phyloP scores from a whole-genome alignment of 2,329 filamentous ascomycete species.

The Hawksworthiomyces lignivorus region DNA sequence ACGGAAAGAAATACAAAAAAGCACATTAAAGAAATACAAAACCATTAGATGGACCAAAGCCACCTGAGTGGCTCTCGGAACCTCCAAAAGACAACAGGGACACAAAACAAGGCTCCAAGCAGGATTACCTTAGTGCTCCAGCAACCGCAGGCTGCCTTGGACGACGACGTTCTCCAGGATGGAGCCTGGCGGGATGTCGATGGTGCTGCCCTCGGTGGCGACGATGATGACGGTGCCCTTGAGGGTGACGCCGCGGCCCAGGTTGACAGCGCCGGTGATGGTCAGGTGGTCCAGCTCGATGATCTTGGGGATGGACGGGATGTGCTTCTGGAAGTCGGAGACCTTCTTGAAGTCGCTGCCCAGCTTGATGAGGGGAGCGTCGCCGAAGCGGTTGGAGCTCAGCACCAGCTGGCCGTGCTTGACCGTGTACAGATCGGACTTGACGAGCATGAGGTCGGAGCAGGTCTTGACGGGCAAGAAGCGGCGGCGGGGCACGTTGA shows the following conservation, averaged over 20 bases:
- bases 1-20: not conserved
- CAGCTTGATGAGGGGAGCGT: conserved; percentile 96
- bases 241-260: conserved; percentile 87
- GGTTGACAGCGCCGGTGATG: conserved; percentile 94
- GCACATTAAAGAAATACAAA: not conserved
- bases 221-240: conserved; percentile 99
- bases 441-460: conserved; percentile 98
- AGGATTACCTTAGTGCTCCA: conserved; percentile 51
- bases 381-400: conserved; percentile 92
- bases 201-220: conserved; percentile 93
- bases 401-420: conserved; percentile 98
- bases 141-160: conserved; percentile 80
- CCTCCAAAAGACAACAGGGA: not conserved
- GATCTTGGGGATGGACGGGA: conserved; percentile 82
- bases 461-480: conserved; percentile 99
- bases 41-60: not conserved
- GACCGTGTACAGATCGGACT: conserved; percentile 97
- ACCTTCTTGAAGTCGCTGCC: conserved; percentile 99
- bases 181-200: conserved; percentile 93
- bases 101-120: not conserved
- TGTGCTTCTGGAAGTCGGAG: conserved; percentile 86
- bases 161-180: conserved; percentile 98
- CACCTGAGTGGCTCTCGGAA: not conserved
- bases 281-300: conserved; percentile 91
- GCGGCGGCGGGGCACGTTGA: conserved; percentile 93